phyloP scores from a whole-genome alignment of 805 yeast genomes.

The Sugiyamaella mastotermitis region DNA sequence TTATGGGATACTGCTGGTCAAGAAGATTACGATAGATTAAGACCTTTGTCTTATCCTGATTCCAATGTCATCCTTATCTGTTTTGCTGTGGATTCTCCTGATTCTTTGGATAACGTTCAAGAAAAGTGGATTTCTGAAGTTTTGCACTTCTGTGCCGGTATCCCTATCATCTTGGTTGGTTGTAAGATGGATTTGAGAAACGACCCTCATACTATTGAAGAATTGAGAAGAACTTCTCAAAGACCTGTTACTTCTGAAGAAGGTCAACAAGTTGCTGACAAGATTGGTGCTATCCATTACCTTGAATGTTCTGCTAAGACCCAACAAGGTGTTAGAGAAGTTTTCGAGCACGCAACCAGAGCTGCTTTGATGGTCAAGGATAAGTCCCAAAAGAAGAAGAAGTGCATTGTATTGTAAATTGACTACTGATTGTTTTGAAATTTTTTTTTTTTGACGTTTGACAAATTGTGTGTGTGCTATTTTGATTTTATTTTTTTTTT shows the following conservation, averaged over 20 bases:
- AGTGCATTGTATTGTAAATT: conserved; percentile 63
- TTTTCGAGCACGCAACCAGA: conserved; percentile 86
- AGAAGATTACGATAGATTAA: conserved; percentile 92
- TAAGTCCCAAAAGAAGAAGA: conserved; percentile 48
- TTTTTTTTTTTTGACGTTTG: too few relatives aligned
- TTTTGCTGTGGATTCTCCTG: conserved; percentile 87
- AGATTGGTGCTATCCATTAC: conserved; percentile 81
- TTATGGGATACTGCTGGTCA: conserved; percentile 99
- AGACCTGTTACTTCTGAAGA: conserved; percentile 77
- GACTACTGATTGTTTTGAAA: too few relatives aligned
- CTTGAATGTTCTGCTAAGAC: conserved; percentile 91
- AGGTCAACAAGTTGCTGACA: conserved; percentile 82
- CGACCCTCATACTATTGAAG: conserved; percentile 71
- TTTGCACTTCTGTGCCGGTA: conserved; percentile 88
- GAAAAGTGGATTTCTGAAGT: conserved; percentile 96
- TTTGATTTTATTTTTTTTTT: too few relatives aligned
- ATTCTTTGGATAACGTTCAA: conserved; percentile 86
- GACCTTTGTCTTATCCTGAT: conserved; percentile 89
- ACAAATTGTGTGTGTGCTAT: too few relatives aligned
- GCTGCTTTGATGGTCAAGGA: conserved; percentile 73
- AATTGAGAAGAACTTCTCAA: conserved; percentile 65
- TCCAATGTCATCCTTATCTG: conserved; percentile 88
- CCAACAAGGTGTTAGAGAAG: conserved; percentile 88
- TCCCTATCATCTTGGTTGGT: conserved; percentile 87
- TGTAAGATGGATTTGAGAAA: conserved; percentile 86